Conservation (phyloP, 805 yeast species). For the Saccharomycopsis fodiens region DNA sequence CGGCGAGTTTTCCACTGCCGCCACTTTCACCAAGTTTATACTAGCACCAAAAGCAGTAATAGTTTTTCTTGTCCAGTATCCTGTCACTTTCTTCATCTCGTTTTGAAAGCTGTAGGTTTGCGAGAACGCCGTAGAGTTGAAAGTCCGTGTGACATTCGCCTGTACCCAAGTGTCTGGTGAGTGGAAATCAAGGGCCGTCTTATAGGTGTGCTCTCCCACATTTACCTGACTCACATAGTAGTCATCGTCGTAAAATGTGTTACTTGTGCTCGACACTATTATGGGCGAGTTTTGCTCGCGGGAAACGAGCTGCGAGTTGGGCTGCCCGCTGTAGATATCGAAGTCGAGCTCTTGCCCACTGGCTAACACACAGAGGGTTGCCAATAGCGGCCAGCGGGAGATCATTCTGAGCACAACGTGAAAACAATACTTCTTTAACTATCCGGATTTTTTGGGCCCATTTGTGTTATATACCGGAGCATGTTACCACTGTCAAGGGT, state of each 20-base stretch:
- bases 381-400: too few species aligned
- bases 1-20: background rate
- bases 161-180: conserved; percentile 5
- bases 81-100: background rate
- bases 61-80: background rate
- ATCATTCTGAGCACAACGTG: too few species aligned
- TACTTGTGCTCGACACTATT: background rate
- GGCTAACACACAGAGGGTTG: too few species aligned
- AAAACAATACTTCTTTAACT: too few species aligned
- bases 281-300: background rate
- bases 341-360: background rate
- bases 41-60: background rate
- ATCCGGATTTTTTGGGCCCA: background rate
- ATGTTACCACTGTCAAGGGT: background rate
- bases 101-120: background rate
- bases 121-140: background rate
- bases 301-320: background rate
- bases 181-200: conserved; percentile 1
- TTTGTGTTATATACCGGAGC: background rate
- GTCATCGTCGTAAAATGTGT: background rate
- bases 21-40: background rate
- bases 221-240: background rate
- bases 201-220: background rate
- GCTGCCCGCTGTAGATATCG: background rate
- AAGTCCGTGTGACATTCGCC: background rate